These are phyloP conservation scores for Flaveria bidentis DNA, from an alignment of 129 eudicot species.

Conservation along the genomic window DNA sequence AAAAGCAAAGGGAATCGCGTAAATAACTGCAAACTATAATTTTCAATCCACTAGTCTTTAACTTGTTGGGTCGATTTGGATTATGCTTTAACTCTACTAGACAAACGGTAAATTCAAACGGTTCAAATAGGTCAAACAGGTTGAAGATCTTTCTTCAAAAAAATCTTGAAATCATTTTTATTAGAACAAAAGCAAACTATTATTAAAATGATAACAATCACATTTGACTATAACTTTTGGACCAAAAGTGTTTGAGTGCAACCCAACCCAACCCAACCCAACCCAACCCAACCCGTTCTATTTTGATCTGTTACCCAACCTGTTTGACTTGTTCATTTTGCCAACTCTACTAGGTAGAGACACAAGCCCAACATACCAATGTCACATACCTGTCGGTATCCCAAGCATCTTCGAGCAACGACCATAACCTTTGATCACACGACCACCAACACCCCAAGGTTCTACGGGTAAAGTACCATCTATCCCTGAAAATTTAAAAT, in stretches of 20 bases:
- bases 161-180: too few species aligned
- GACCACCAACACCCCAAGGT: slow-evolving; percentile 94
- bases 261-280: background rate
- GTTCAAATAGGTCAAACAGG: background rate
- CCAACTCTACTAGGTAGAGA: too few species aligned
- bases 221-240: background rate
- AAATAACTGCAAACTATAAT: too few species aligned
- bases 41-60: background rate
- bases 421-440: slow-evolving; percentile 90
- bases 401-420: slow-evolving; percentile 98
- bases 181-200: too few species aligned
- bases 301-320: background rate
- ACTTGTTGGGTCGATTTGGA: slow-evolving; percentile 5
- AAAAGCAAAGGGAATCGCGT: slow-evolving; percentile 7
- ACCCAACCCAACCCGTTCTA: background rate
- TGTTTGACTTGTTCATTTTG: background rate
- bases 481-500: slow-evolving; percentile 57
- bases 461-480: slow-evolving; percentile 76
- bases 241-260: background rate
- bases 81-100: slow-evolving; percentile 6
- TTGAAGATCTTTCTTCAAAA: background rate
- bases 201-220: too few species aligned
- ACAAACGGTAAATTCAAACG: background rate
- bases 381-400: slow-evolving; percentile 77
- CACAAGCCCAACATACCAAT: too few species aligned